Evolutionary conservation across 2,329 filamentous ascomycete genomes (phyloP).

Genomic region (Hypocreales sp.): DNA sequence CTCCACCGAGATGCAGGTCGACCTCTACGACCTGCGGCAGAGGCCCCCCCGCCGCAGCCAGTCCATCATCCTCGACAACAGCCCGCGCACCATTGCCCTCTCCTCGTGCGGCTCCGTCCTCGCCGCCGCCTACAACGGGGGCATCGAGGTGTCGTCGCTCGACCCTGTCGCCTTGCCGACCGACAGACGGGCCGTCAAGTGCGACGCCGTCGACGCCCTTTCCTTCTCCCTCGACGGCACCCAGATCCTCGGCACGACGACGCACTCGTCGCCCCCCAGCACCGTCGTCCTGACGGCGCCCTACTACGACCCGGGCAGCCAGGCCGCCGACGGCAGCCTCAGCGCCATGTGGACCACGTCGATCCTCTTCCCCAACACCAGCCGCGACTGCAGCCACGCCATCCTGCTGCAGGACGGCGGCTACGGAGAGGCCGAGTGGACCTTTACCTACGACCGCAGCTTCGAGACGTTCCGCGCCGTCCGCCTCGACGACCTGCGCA

Average conservation of each 20-base stretch:
- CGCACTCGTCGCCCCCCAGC: slow-evolving; percentile 45
- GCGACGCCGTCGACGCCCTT: slow-evolving; percentile 57
- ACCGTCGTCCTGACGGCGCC: slow-evolving; percentile 68
- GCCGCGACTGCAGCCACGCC: slow-evolving; percentile 62
- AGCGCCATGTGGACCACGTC: slow-evolving; percentile 74
- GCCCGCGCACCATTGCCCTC: slow-evolving; percentile 61
- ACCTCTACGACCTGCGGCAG: slow-evolving; percentile 60
- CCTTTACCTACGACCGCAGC: slow-evolving; percentile 62
- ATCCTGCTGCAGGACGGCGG: slow-evolving; percentile 48
- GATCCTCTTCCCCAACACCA: slow-evolving; percentile 71
- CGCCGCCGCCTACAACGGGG: slow-evolving; percentile 71
- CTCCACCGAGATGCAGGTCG: slow-evolving; percentile 69
- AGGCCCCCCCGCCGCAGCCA: slow-evolving; percentile 54
- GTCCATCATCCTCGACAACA: slow-evolving; percentile 63
- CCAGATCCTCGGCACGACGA: slow-evolving; percentile 62
- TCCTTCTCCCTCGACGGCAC: slow-evolving; percentile 66
- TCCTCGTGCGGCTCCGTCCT: slow-evolving; percentile 71
- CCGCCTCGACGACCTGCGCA: slow-evolving; percentile 56
- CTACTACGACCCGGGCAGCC: slow-evolving; percentile 58
- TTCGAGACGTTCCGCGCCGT: slow-evolving; percentile 69
- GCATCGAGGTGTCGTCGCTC: slow-evolving; percentile 76
- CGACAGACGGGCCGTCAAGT: slow-evolving; percentile 63
- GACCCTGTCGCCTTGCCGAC: slow-evolving; percentile 45
- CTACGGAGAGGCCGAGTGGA: slow-evolving; percentile 55
- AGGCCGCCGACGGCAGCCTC: slow-evolving; percentile 49